phyloP scores from a whole-genome alignment of 129 eudicot genomes.

The Daucus carota region DNA sequence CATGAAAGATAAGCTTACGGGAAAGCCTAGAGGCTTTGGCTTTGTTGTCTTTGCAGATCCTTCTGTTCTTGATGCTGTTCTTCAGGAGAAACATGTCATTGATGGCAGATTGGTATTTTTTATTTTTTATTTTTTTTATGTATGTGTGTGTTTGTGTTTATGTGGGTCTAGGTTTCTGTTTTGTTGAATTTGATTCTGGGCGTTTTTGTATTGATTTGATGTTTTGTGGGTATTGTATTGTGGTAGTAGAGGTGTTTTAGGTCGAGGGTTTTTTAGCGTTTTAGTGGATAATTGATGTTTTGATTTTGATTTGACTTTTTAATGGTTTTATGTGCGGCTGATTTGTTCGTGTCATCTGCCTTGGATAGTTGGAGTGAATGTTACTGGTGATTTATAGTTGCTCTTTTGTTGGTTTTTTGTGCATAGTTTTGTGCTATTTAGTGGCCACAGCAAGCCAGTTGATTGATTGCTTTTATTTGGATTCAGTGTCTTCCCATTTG shows the following conservation, averaged over 20 bases:
- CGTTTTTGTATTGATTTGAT: background rate
- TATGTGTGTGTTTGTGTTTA: background rate
- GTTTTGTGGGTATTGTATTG: background rate
- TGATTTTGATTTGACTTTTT: background rate
- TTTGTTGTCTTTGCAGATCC: conserved; percentile 91
- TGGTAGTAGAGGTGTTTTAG: too few relatives aligned
- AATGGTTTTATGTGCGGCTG: too few relatives aligned
- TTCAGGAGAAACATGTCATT: conserved; percentile 65
- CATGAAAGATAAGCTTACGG: conserved; percentile 69
- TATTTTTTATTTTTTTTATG: background rate
- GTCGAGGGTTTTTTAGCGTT: background rate
- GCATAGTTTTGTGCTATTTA: background rate
- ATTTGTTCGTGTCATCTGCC: too few relatives aligned
- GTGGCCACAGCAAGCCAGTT: background rate
- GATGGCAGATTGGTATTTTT: conserved; percentile 63
- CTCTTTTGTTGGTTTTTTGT: too few relatives aligned
- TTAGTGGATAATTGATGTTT: background rate
- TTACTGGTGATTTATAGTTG: background rate
- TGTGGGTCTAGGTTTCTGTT: background rate
- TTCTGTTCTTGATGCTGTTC: conserved; percentile 56
- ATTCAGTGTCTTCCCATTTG: too few relatives aligned
- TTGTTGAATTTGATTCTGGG: background rate
- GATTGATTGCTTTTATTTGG: background rate
- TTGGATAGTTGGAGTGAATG: background rate
- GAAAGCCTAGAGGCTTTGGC: conserved; percentile 84